Conservation (phyloP, 768 basidiomycete genomes). For the Cystofilobasidium bisporidii region DNA sequence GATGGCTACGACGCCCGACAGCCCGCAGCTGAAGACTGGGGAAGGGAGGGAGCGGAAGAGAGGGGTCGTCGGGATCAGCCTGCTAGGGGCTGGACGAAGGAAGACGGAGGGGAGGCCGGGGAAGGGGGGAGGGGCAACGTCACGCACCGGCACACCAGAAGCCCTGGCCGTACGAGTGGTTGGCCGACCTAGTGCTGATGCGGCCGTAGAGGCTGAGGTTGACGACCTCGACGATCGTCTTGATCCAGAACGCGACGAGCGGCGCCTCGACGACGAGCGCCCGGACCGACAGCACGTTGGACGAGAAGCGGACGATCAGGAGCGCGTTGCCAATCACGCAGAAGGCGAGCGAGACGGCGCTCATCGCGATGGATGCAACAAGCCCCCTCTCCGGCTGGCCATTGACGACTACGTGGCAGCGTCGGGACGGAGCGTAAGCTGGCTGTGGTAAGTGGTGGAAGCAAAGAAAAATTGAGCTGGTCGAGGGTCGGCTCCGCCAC, state of each 20-base stretch:
- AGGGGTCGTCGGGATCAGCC: background rate
- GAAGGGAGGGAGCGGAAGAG: too few relatives aligned
- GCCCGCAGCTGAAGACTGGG: conserved; percentile 5
- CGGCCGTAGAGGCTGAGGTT: conserved; percentile 16
- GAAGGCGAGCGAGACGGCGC: conserved; percentile 17
- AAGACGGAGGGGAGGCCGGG: too few relatives aligned
- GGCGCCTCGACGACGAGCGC: conserved; percentile 9
- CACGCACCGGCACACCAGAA: conserved; percentile 24
- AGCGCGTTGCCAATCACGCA: conserved; percentile 19
- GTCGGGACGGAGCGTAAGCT: background rate
- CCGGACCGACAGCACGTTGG: background rate
- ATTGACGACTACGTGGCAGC: background rate
- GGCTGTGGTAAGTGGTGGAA: too few relatives aligned
- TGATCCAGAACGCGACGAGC: conserved; percentile 19
- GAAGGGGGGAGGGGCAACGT: too few relatives aligned
- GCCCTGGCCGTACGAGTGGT: conserved; percentile 13
- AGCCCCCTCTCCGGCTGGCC: background rate
- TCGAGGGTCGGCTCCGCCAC: background rate
- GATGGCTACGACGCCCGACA: background rate
- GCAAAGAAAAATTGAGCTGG: too few relatives aligned
- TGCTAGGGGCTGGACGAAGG: background rate
- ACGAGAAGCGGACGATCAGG: conserved; percentile 15
- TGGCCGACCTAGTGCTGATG: background rate
- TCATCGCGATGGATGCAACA: conserved; percentile 7
- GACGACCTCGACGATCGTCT: conserved; percentile 22